Conservation (phyloP, 495 filamentous ascomycete species). For the Aspergillus olivimuriae region DNA sequence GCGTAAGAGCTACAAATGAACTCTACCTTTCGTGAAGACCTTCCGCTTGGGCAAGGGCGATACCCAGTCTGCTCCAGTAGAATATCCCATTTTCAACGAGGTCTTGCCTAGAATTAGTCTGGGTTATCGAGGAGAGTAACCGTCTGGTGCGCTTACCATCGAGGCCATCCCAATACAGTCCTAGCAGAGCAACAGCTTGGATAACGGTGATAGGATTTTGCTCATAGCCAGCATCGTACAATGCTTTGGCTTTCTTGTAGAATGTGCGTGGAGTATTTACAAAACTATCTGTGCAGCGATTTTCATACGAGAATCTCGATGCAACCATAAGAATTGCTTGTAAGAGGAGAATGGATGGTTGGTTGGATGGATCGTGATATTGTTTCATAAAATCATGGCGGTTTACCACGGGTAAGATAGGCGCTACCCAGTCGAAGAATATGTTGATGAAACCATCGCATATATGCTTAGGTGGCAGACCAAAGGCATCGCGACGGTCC, state of each 20-base stretch:
- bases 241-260: slow-evolving; percentile 84
- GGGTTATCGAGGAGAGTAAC: not conserved
- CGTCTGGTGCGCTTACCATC: slow-evolving; percentile 47
- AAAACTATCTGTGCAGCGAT: slow-evolving; percentile 78
- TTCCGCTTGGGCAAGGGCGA: slow-evolving; percentile 72
- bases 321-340: slow-evolving; percentile 82
- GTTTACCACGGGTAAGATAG: slow-evolving; percentile 82
- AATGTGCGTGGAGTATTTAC: slow-evolving; percentile 84
- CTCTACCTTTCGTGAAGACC: slow-evolving; percentile 2
- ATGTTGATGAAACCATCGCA: slow-evolving; percentile 82
- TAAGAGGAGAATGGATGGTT: slow-evolving; percentile 75
- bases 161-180: slow-evolving; percentile 92
- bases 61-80: slow-evolving; percentile 89
- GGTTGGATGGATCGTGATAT: slow-evolving; percentile 77
- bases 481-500: slow-evolving; percentile 76
- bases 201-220: slow-evolving; percentile 88
- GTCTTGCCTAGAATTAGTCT: slow-evolving; percentile 39
- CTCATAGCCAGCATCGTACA: slow-evolving; percentile 92
- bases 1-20: not conserved
- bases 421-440: slow-evolving; percentile 86
- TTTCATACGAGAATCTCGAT: slow-evolving; percentile 77
- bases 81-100: slow-evolving; percentile 85
- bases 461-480: slow-evolving; percentile 68
- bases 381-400: slow-evolving; percentile 75
- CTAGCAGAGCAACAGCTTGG: slow-evolving; percentile 79